phyloP scores from a whole-genome alignment of 2,329 filamentous ascomycete genomes.

The Aspergillus novoparasiticus region DNA sequence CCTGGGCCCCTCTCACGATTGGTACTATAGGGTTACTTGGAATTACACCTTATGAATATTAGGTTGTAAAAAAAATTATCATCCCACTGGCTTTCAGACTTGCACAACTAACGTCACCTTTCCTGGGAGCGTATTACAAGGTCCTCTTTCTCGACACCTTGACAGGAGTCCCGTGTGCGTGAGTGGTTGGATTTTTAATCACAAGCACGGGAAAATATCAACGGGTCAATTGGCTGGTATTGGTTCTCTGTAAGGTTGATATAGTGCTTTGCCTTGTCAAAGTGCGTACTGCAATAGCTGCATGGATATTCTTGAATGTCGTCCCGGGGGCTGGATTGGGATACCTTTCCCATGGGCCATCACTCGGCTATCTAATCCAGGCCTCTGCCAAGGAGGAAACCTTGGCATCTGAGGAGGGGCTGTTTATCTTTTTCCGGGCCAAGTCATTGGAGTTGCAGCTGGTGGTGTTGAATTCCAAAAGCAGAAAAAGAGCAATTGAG shows the following conservation, averaged over 20 bases:
- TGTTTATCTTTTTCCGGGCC: slow-evolving; percentile 71
- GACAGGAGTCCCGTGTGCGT: background rate
- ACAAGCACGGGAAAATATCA: background rate
- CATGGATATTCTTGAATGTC: slow-evolving; percentile 65
- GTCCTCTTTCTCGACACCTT: background rate
- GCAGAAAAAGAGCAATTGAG: no score
- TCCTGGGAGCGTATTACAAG: slow-evolving; percentile 41
- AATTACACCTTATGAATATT: no score
- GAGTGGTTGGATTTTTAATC: background rate
- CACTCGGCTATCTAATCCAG: slow-evolving; percentile 66
- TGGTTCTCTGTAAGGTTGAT: background rate
- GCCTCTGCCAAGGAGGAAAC: slow-evolving; percentile 54
- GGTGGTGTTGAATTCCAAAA: slow-evolving; percentile 73
- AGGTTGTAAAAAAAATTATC: no score
- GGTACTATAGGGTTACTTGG: no score
- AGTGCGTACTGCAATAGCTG: slow-evolving; percentile 25
- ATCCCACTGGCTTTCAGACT: no score
- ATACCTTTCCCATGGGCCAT: slow-evolving; percentile 59
- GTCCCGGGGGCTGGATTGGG: slow-evolving; percentile 64
- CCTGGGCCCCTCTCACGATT: no score
- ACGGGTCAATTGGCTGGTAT: background rate
- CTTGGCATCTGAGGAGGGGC: slow-evolving; percentile 61
- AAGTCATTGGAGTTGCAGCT: slow-evolving; percentile 66
- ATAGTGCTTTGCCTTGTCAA: background rate
- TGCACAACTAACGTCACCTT: slow-evolving; percentile 23